Evolutionary conservation across 2,329 filamentous ascomycete genomes (phyloP), one percentile per base, ranked within the genome.

Genomic region (Nigrospora osmanthi): DNA sequence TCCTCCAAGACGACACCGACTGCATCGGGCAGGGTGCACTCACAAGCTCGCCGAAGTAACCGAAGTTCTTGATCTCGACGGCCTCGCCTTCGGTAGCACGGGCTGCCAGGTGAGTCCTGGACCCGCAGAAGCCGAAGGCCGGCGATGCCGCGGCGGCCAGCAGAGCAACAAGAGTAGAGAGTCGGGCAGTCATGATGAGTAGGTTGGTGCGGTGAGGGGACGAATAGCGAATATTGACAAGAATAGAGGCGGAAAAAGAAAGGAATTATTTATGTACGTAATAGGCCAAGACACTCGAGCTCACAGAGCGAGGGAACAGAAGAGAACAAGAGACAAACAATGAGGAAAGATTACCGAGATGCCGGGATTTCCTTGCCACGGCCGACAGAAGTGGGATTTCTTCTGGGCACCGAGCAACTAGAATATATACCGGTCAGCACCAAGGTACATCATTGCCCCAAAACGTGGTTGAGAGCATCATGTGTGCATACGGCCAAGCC

Each of bases 11-110:
- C 13, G 3, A 3, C 4, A 28, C 5, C 16, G 14, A 9, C 14
- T 31, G 23, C 5, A 10, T 28, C 23, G 4, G 28, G 17, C 32
- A 11, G 6, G n/a, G 4, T 16, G 19, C 9, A 49, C 47, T 47
- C 38, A 51, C 49, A 34, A 45, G 47, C 6, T 48, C 44, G 3
- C 55, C 56, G 28, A 49, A 46, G 38, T 60, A 60, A 9, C 64
- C 63, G 49, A 67, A 67, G 1, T 48, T 60, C 6, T 55, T 55
- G 16, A 65, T 47, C 14, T 55, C 45, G 17, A 67, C 60, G 13
- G 42, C 40, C 30, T 49, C 59, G 17, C 54, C 61, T 31, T 56
- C 56, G 42, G 56, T 56, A 33, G 58, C 52, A 47, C 47, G 52
- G 33, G 56, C 30, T 13, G 36, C 55, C 7, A 61, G 51, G 50